These are phyloP conservation scores for Gloeopeniophorella convolvens DNA, from an alignment of 768 basidiomycete genomes.

Conservation along the genomic window DNA sequence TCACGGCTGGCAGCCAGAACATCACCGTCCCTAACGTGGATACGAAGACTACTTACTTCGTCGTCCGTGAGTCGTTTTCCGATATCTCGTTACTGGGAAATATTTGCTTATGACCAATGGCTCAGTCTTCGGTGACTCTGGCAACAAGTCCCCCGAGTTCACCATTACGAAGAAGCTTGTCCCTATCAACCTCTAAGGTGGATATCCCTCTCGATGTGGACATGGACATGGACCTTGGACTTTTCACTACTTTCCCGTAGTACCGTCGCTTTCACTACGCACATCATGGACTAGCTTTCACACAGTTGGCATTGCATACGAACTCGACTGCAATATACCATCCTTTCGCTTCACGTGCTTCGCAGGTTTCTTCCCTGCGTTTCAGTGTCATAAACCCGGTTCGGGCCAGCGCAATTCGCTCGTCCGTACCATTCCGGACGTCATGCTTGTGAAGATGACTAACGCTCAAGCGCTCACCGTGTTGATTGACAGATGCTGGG, in stretches of 20 bases:
- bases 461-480: too few species aligned
- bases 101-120: too few species aligned
- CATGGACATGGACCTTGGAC: conserved; percentile 3
- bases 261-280: neutral
- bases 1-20: neutral
- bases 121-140: conserved; percentile 44
- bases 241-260: neutral
- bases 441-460: too few species aligned
- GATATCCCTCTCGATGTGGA: neutral
- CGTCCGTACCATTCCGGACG: too few species aligned
- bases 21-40: neutral
- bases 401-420: too few species aligned
- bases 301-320: conserved; percentile 2
- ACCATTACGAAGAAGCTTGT: conserved; percentile 24
- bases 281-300: conserved; percentile 3
- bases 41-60: neutral
- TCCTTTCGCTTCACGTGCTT: too few species aligned
- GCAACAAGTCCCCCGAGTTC: conserved; percentile 29
- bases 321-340: conserved; percentile 2
- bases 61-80: conserved; percentile 8
- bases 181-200: neutral
- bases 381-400: too few species aligned
- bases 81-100: too few species aligned
- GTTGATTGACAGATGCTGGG: too few species aligned
- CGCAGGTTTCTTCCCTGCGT: too few species aligned